phyloP scores from a whole-genome alignment of 768 basidiomycete genomes.

The Termitomyces sp. region DNA sequence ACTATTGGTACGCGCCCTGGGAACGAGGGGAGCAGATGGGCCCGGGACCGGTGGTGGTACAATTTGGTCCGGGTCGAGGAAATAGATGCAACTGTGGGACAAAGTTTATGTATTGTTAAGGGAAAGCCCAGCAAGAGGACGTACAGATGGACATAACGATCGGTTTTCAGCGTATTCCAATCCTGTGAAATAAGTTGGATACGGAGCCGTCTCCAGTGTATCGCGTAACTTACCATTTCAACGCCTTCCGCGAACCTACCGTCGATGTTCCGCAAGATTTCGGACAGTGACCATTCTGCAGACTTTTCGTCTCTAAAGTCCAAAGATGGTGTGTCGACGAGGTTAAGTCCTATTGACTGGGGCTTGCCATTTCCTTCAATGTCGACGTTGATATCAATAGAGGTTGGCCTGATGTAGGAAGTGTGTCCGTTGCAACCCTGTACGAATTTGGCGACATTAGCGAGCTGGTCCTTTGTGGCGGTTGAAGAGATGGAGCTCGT shows the following conservation, averaged over 20 bases:
- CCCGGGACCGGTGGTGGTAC: slow-evolving; percentile 67
- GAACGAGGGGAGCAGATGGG: slow-evolving; percentile 63
- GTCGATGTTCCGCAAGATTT: slow-evolving; percentile 73
- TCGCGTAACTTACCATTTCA: slow-evolving; percentile 62
- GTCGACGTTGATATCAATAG: slow-evolving; percentile 69
- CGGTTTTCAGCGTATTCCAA: slow-evolving; percentile 63
- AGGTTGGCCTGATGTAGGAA: slow-evolving; percentile 64
- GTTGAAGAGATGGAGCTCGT: slow-evolving; percentile 64
- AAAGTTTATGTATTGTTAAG: slow-evolving; percentile 15
- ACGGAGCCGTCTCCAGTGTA: slow-evolving; percentile 17
- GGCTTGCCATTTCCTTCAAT: slow-evolving; percentile 41
- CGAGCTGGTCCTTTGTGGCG: slow-evolving; percentile 71
- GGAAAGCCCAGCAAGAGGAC: slow-evolving; percentile 26
- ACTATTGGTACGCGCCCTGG: slow-evolving; percentile 67
- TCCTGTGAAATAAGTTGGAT: slow-evolving; percentile 44
- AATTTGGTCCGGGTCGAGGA: slow-evolving; percentile 81
- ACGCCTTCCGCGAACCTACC: slow-evolving; percentile 67
- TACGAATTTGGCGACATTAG: slow-evolving; percentile 78
- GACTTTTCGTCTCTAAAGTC: slow-evolving; percentile 67
- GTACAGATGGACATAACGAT: slow-evolving; percentile 82
- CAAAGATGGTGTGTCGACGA: slow-evolving; percentile 81
- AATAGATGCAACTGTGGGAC: slow-evolving; percentile 72
- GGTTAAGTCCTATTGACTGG: slow-evolving; percentile 57
- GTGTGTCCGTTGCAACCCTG: slow-evolving; percentile 73
- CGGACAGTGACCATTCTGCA: slow-evolving; percentile 60